Conservation (phyloP, 208 protist genomes). For the Tritrichomonas musculus region DNA sequence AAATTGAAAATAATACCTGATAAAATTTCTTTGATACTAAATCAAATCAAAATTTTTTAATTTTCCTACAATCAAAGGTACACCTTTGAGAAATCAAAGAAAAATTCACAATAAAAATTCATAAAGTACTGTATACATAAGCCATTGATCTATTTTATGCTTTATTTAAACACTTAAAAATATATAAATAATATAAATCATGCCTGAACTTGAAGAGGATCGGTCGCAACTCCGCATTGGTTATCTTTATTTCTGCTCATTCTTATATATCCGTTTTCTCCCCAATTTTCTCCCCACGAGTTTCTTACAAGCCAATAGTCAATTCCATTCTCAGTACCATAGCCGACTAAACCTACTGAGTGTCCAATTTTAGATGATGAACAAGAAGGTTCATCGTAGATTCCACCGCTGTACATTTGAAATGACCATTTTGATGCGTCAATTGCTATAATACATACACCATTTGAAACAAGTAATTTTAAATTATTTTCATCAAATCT, state of each 20-base stretch:
- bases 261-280: constrained; percentile 47
- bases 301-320: constrained; percentile 46
- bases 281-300: constrained; percentile 48
- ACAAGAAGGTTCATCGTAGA: constrained; percentile 43
- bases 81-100: too few species aligned
- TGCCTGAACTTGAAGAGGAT: too few species aligned
- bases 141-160: too few species aligned
- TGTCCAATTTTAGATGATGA: constrained; percentile 39
- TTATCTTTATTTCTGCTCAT: constrained; percentile 32
- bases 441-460: not conserved
- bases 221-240: constrained; percentile 35
- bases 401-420: constrained; percentile 44
- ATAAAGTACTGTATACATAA: too few species aligned
- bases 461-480: not conserved
- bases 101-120: too few species aligned
- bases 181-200: too few species aligned
- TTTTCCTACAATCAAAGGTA: too few species aligned
- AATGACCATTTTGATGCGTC: constrained; percentile 11
- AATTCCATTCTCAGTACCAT: not conserved
- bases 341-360: constrained; percentile 37
- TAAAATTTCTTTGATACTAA: too few species aligned
- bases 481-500: not conserved
- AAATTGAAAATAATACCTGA: too few species aligned
- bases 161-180: too few species aligned
- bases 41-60: too few species aligned